Conservation (phyloP, 805 yeast species). For the Candida ponderosae region DNA sequence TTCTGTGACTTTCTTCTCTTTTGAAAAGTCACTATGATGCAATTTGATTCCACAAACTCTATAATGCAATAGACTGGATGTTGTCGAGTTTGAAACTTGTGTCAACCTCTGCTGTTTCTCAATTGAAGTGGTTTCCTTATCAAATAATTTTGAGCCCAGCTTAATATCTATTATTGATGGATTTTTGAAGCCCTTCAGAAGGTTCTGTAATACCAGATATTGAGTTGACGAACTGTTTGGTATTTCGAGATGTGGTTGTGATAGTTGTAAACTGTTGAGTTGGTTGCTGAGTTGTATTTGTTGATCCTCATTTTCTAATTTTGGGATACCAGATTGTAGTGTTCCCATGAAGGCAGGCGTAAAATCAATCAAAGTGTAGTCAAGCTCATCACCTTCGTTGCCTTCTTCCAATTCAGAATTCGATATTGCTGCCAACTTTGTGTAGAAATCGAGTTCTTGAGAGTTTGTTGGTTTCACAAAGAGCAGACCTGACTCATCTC, state of each 20-base stretch:
- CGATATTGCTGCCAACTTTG: too few relatives aligned
- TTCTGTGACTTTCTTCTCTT: slow-evolving; percentile 7
- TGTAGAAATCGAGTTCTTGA: slow-evolving; percentile 75
- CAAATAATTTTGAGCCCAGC: slow-evolving; percentile 67
- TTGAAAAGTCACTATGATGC: slow-evolving; percentile 14
- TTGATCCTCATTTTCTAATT: too few relatives aligned
- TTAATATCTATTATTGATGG: slow-evolving; percentile 84
- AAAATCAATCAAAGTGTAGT: slow-evolving; percentile 42
- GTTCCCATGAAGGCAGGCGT: slow-evolving; percentile 61
- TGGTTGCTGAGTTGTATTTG: too few relatives aligned
- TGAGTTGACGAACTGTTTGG: too few relatives aligned
- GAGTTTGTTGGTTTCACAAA: slow-evolving; percentile 61
- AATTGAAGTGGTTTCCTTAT: slow-evolving; percentile 37
- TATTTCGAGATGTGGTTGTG: too few relatives aligned
- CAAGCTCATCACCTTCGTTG: slow-evolving; percentile 17
- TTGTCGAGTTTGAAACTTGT: slow-evolving; percentile 61
- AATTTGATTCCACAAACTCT: slow-evolving; percentile 88
- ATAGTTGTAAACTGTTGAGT: too few relatives aligned
- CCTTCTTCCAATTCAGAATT: slow-evolving; percentile 13
- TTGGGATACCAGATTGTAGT: slow-evolving; percentile 36
- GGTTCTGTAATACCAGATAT: slow-evolving; percentile 65
- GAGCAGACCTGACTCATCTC: slow-evolving; percentile 53
- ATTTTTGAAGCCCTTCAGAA: slow-evolving; percentile 46
- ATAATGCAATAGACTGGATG: slow-evolving; percentile 70
- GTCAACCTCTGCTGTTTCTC: slow-evolving; percentile 59